phyloP scores from a whole-genome alignment of 2,329 filamentous ascomycete genomes.

The Penicillium hesseltinei region DNA sequence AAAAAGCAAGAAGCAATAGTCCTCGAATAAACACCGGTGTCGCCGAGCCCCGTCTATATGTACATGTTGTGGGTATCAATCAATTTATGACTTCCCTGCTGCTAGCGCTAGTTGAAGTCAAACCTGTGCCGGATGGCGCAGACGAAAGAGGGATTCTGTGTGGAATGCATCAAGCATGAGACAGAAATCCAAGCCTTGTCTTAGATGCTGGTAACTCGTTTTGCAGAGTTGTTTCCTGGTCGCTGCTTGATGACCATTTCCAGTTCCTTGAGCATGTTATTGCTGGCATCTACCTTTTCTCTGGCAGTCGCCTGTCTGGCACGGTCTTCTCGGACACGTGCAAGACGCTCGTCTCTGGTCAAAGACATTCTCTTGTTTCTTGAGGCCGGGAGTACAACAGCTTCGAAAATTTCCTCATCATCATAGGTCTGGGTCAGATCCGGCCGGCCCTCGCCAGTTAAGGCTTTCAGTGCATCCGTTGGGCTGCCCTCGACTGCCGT shows the following conservation, averaged over 20 bases:
- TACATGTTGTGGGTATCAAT: conserved; percentile 37
- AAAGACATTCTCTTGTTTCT: conserved; percentile 65
- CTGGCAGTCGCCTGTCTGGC: conserved; percentile 68
- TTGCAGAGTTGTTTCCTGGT: conserved; percentile 41
- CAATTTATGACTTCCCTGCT: conserved; percentile 25
- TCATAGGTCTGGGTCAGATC: conserved; percentile 34
- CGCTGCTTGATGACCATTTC: conserved; percentile 77
- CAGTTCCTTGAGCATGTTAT: conserved; percentile 87
- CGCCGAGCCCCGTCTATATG: conserved; percentile 34
- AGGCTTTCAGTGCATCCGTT: conserved; percentile 69
- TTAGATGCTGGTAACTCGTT: conserved; percentile 47
- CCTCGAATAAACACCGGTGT: conserved; percentile 25
- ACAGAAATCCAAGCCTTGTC: not conserved
- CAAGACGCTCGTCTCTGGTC: conserved; percentile 81
- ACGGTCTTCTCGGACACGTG: conserved; percentile 83
- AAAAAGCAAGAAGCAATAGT: conserved; percentile 9
- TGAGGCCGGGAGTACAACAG: conserved; percentile 68
- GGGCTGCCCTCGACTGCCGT: conserved; percentile 57
- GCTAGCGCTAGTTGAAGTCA: conserved; percentile 15
- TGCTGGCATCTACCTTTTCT: conserved; percentile 76
- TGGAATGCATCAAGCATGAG: not conserved
- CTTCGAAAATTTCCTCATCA: conserved; percentile 85
- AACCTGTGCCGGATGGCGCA: not conserved
- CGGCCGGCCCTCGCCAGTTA: conserved; percentile 66
- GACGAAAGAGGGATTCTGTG: conserved; percentile 3